Evolutionary conservation across 441 rosid species (phyloP), one percentile per base, ranked within the genome.

Genomic region (Rhodomyrtus psidioides): DNA sequence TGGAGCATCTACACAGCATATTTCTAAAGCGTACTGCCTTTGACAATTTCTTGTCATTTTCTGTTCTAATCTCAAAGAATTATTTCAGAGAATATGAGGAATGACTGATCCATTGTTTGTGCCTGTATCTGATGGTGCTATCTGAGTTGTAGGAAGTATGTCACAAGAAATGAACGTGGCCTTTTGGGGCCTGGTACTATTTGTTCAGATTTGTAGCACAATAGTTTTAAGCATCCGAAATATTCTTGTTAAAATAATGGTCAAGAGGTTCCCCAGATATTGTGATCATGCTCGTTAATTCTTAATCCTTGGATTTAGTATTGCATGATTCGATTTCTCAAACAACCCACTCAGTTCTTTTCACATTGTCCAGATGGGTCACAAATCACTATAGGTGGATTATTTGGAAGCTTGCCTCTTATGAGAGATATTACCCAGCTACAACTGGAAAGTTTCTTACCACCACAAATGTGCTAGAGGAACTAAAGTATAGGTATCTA

Each of bases 331-430:
- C 1, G 6, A 53, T 27, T 55, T 53, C 21, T 62, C 53, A 81
- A 81, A 62, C 26, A 81, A 39, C 59, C 16, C 0, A 14, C 27
- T 53, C 53, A 49, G 55, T 86, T 53, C 59, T 23, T 34, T 39
- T 44, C 70, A 27, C 53, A 16, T 16, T 86, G n/a, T 76, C 88
- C 89, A 97, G 99, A 92, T 96, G 99, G 99, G 93, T 96, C 83
- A 82, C 85, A 82, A 97, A 97, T 92, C 99, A 97, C 89, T 95
- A 94, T 90, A 94, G 92, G 91, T 96, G 97, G 99, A 94, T 97
- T 91, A 94, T 97, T 81, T 97, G 99, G 99, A 97, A 97, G 91
- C 95, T 97, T 86, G 95, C 92, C 75, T 91, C 95, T 88, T 97
- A 96, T 84, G 99, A 84, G 70, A 86, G 83, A 85, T 70, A 81